phyloP scores from a whole-genome alignment of 768 basidiomycete species.

The Butyriboletus loyo region DNA sequence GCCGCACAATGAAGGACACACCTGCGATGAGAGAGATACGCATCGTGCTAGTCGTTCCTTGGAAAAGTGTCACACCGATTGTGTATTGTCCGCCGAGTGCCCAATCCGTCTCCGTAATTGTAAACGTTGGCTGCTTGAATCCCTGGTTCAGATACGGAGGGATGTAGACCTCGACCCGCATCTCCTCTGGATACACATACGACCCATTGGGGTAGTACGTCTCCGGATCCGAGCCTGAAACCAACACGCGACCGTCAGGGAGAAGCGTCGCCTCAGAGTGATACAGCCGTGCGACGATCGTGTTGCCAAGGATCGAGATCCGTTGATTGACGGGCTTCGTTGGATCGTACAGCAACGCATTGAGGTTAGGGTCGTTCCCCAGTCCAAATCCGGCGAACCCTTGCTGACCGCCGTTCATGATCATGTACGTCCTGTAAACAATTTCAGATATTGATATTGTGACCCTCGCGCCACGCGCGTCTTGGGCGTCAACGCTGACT shows the following conservation, averaged over 20 bases:
- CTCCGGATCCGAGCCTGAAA: conserved; percentile 76
- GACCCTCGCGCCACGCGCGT: not conserved
- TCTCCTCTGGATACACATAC: conserved; percentile 65
- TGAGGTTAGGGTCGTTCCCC: conserved; percentile 57
- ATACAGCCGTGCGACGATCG: conserved; percentile 72
- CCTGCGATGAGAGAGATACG: conserved; percentile 64
- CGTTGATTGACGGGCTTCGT: conserved; percentile 54
- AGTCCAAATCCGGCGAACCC: conserved; percentile 76
- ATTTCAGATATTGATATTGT: too few species aligned
- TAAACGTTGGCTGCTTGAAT: conserved; percentile 58
- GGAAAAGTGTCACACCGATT: conserved; percentile 45
- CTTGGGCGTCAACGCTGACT: not conserved
- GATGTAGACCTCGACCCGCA: conserved; percentile 76
- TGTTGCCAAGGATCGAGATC: conserved; percentile 62
- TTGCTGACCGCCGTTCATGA: conserved; percentile 69
- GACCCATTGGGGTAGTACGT: conserved; percentile 40
- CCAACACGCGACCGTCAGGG: conserved; percentile 69
- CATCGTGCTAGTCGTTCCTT: conserved; percentile 46
- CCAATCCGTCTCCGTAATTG: conserved; percentile 62
- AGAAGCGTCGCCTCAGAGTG: conserved; percentile 76
- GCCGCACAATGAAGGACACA: conserved; percentile 22
- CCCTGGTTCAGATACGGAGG: conserved; percentile 81
- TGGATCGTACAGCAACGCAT: conserved; percentile 71
- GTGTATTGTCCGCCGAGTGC: conserved; percentile 48
- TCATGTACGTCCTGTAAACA: conserved; percentile 65